Base-by-base conservation (phyloP, 1,284 basidiomycete genomes). In the Retiboletus fuscus region DNA sequence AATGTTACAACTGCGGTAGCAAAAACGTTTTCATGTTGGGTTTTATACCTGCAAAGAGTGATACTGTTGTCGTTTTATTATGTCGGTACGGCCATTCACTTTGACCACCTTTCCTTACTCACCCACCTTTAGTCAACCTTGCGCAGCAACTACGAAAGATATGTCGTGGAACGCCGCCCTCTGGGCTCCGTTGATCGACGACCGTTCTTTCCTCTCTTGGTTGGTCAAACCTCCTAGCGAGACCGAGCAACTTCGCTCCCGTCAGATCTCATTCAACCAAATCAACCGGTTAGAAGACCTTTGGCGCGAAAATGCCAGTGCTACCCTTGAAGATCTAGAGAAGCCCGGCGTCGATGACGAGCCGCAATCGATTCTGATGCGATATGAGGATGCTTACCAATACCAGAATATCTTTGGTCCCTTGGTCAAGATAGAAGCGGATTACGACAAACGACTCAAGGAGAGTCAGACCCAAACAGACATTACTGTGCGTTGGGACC, bases 1-100 rank as follows among this genome's bases (percentile, higher is more conserved):
- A 99, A 84, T 97, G 96, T 84, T 99, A 99, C 87, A 97, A 97
- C 81, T 99, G 98, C 80, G 98, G 98, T n/a, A 96, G 95, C 85
- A 99, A 99, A 85, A 99, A 99, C 77, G 97, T 98, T 39, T 99
- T 99, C 81, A 95, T 99, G 91, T 90, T 99, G 28, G 98, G 98
- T 4, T 99, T 99, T 82, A 99, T 99, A 77, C 98, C 98, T 5
- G 98, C 98, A 22, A 99, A 99, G 86, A 96, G 95, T 80, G 98
- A 99, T 80, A 98, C 98, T 1, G 97, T 99, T 57, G 98, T 99
- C 60, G 97, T 99, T 34, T 87, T 99, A n/a, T 89, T 99, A 28
- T 99, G 98, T 82, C 93, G 97, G 93, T 96, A 78, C 75, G 93
- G 82, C 67, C 22, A 64, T 71, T 43, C 55, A 18, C 5, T 61